Percentiles rank a stretch among this genome's conserved stretches.
These are phyloP conservation scores for Boletus fagicola DNA, from an alignment of 768 basidiomycete species.

Conservation along the genomic window DNA sequence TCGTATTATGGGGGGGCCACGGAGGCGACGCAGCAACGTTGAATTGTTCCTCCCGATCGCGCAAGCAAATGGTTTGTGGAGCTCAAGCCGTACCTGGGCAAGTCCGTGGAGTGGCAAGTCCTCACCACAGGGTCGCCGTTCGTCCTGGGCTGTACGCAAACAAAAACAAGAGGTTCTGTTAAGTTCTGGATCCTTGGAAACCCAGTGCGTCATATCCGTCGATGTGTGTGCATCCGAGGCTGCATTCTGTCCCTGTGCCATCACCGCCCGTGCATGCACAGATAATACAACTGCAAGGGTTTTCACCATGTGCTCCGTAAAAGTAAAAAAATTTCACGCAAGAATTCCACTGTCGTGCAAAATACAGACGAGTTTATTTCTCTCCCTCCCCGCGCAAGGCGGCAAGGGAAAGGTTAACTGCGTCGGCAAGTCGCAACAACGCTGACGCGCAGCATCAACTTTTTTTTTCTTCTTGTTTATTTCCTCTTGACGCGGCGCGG, in stretches of 20 bases:
- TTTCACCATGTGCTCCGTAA: conserved; percentile 7
- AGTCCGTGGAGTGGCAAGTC: conserved; percentile 22
- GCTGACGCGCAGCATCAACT: neutral
- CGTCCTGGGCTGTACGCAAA: conserved; percentile 1
- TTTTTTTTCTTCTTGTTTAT: neutral
- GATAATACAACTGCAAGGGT: neutral
- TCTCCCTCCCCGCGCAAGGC: neutral
- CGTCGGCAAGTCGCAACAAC: neutral
- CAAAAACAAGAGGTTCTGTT: neutral
- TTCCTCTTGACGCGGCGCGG: conserved; percentile 2
- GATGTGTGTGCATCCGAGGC: conserved; percentile 2
- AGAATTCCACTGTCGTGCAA: conserved; percentile 1
- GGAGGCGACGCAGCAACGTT: conserved; percentile 20
- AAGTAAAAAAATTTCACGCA: neutral
- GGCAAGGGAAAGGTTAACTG: neutral
- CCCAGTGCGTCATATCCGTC: conserved; percentile 22
- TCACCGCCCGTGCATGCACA: conserved; percentile 1
- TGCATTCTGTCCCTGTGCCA: conserved; percentile 15
- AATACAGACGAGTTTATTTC: neutral
- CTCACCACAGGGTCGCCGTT: conserved; percentile 22
- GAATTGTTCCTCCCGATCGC: conserved; percentile 11
- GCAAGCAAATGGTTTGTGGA: conserved; percentile 18
- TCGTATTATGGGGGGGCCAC: conserved; percentile 12
- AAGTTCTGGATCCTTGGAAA: neutral
- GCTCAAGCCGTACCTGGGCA: conserved; percentile 9